Percentiles rank a stretch among this genome's conserved stretches.
Conservation (phyloP, 345 rosid species). For the Syzygium aqueum region DNA sequence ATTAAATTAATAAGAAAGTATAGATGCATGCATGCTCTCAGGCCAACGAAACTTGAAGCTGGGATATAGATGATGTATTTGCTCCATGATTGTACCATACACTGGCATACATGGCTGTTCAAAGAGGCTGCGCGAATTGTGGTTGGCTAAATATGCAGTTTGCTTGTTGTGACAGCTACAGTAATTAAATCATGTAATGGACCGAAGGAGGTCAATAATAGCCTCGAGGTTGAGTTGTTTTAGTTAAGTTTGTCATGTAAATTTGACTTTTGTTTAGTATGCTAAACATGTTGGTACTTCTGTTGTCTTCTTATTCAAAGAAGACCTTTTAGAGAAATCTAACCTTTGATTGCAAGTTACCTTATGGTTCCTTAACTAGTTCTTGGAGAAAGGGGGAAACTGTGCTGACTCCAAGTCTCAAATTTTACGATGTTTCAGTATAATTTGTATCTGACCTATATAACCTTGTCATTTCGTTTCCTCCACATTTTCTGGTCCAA, state of each 20-base stretch:
- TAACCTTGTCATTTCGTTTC: background rate
- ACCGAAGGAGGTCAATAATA: background rate
- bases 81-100: background rate
- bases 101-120: background rate
- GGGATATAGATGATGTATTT: background rate
- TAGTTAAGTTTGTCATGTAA: background rate
- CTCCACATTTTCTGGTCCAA: background rate
- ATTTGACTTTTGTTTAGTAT: background rate
- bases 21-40: background rate
- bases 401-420: background rate
- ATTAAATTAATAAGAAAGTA: background rate
- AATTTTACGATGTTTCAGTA: background rate
- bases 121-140: background rate
- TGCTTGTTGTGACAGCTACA: background rate
- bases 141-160: background rate
- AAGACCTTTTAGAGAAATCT: too few relatives aligned
- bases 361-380: background rate
- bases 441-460: background rate
- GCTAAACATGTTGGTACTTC: background rate
- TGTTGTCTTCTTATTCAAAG: background rate
- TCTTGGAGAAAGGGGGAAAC: background rate
- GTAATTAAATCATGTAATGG: background rate
- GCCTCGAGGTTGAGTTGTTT: background rate
- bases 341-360: too few relatives aligned
- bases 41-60: background rate